These are phyloP conservation scores for Dothistroma septosporum DNA, from an alignment of 2,329 filamentous ascomycete species.

Conservation along the genomic window DNA sequence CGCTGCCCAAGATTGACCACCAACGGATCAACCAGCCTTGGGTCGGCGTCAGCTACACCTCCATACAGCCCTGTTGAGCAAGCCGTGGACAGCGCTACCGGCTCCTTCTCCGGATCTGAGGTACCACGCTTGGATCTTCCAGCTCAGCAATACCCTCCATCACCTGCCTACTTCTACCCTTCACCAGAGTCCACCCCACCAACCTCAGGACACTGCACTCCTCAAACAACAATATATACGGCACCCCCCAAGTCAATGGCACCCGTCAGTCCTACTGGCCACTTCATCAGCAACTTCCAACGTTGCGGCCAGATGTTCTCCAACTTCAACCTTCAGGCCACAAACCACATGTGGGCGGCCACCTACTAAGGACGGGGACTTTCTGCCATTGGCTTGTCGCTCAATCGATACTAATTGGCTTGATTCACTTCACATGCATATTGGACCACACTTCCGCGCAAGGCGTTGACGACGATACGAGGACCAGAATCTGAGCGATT, in stretches of 20 bases:
- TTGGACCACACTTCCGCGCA: slow-evolving; percentile 5
- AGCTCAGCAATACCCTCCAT: slow-evolving; percentile 26
- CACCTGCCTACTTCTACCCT: slow-evolving; percentile 5
- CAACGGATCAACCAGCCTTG: slow-evolving; percentile 40
- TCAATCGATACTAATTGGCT: slow-evolving; percentile 2
- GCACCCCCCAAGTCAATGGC: slow-evolving; percentile 22
- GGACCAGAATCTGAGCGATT: slow-evolving; percentile 13
- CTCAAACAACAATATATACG: slow-evolving; percentile 28
- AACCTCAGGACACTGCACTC: slow-evolving; percentile 26
- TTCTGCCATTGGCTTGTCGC: slow-evolving; percentile 3
- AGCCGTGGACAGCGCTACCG: slow-evolving; percentile 18
- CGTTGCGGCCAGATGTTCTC: slow-evolving; percentile 28
- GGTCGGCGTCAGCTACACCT: slow-evolving; percentile 41
- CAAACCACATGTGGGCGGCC: slow-evolving; percentile 22
- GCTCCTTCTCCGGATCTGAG: slow-evolving; percentile 16
- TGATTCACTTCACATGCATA: slow-evolving; percentile 14
- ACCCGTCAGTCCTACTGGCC: slow-evolving; percentile 16
- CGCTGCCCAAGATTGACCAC: slow-evolving; percentile 77
- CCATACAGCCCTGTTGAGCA: slow-evolving; percentile 42
- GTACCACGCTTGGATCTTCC: slow-evolving; percentile 31
- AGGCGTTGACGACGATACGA: slow-evolving; percentile 19
- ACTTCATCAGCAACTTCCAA: slow-evolving; percentile 23
- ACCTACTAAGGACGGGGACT: slow-evolving; percentile 10
- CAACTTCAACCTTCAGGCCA: slow-evolving; percentile 23
- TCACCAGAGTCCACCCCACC: slow-evolving; percentile 23